Evolutionary conservation across 495 filamentous ascomycete genomes (phyloP).

Genomic region (Xylaria castorea): DNA sequence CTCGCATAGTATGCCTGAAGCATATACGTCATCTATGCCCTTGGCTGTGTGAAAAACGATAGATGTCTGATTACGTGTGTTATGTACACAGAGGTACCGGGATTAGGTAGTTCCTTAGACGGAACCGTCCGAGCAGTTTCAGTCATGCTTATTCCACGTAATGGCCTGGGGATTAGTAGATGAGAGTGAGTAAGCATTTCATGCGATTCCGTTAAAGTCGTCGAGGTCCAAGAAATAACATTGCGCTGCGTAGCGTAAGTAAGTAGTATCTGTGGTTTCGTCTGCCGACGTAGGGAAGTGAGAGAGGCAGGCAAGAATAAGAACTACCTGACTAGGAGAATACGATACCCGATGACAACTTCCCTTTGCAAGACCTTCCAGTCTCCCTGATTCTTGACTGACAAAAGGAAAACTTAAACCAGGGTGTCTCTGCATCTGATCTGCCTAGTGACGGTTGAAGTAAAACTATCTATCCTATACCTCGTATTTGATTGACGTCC

Average conservation of each 20-base stretch:
- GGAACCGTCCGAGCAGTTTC: not conserved
- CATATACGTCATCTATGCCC: not conserved
- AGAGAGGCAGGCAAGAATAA: not conserved
- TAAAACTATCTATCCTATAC: not conserved
- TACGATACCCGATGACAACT: not conserved
- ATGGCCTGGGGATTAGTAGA: not conserved
- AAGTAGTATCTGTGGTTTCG: not conserved
- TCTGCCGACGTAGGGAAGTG: not conserved
- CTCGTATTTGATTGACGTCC: not conserved
- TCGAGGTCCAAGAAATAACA: not conserved
- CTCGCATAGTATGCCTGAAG: not conserved
- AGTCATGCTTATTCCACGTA: not conserved
- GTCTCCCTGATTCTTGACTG: not conserved
- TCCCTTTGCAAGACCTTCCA: not conserved
- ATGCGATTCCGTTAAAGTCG: not conserved
- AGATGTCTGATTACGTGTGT: constrained; percentile 2
- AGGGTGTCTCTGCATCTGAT: not conserved
- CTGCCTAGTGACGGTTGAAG: not conserved
- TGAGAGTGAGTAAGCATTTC: not conserved
- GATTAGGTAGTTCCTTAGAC: not conserved
- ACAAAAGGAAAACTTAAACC: not conserved
- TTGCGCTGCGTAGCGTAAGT: not conserved
- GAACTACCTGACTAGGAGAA: not conserved
- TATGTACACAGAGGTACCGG: not conserved
- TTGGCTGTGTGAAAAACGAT: not conserved